phyloP scores from a whole-genome alignment of 345 rosid species.

The Noccaea bulbosa region DNA sequence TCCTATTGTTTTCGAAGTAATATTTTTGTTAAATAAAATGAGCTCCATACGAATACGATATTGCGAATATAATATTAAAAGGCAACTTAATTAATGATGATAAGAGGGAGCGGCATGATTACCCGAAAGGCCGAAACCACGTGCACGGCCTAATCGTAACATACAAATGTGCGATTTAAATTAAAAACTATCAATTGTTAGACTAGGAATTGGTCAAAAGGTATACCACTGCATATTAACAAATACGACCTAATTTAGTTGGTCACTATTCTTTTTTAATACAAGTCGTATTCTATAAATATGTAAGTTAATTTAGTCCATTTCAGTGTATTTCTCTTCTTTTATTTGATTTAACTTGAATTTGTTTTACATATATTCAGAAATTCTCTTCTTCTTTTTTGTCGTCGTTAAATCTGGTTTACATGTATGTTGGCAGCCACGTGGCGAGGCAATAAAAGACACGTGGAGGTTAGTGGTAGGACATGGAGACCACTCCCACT shows the following conservation, averaged over 20 bases:
- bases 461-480: slow-evolving; percentile 49
- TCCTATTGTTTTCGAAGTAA: not conserved
- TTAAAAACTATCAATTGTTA: not conserved
- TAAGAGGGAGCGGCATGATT: slow-evolving; percentile 29
- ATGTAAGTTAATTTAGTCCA: too few relatives aligned
- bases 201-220: slow-evolving; percentile 26
- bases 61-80: slow-evolving; percentile 31
- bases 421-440: slow-evolving; percentile 10
- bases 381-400: too few relatives aligned
- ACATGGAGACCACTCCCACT: slow-evolving; percentile 49
- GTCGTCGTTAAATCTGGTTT: too few relatives aligned
- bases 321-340: too few relatives aligned
- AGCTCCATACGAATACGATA: slow-evolving; percentile 24
- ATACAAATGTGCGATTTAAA: not conserved
- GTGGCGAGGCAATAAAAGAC: not conserved
- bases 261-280: not conserved
- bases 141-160: slow-evolving; percentile 55
- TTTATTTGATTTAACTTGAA: too few relatives aligned
- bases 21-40: not conserved
- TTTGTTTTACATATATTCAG: too few relatives aligned
- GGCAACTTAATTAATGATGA: slow-evolving; percentile 44
- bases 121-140: slow-evolving; percentile 32
- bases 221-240: slow-evolving; percentile 3
- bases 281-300: too few relatives aligned
- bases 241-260: not conserved